Evolutionary conservation across 73 alveolate species (phyloP).

Genomic region (Paramecium tetraurelia): DNA sequence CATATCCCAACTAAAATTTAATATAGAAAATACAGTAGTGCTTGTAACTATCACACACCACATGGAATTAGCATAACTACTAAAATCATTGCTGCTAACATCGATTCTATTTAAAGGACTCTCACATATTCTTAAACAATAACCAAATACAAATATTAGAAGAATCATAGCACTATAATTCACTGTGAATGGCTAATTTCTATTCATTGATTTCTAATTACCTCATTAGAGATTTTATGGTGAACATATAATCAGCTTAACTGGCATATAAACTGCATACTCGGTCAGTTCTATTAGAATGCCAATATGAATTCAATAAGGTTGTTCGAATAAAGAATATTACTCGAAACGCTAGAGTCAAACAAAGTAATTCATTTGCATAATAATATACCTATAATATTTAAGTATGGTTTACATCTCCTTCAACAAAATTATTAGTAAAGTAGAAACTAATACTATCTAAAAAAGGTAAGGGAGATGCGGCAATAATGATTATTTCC

Average conservation of each 20-base stretch:
- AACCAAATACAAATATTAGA: slow-evolving; percentile 69
- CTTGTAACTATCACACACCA: slow-evolving; percentile 94
- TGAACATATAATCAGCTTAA: slow-evolving; percentile 71
- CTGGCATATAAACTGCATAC: slow-evolving; percentile 80
- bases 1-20: slow-evolving; percentile 81
- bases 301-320: slow-evolving; percentile 64
- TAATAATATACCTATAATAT: slow-evolving; percentile 41
- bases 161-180: slow-evolving; percentile 62
- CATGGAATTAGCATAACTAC: slow-evolving; percentile 76
- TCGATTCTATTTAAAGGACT: slow-evolving; percentile 63
- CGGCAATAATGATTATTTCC: slow-evolving; percentile 62
- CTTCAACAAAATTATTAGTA: slow-evolving; percentile 58
- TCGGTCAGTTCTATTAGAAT: slow-evolving; percentile 75
- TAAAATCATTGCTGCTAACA: not conserved
- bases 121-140: slow-evolving; percentile 71
- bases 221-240: slow-evolving; percentile 74
- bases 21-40: slow-evolving; percentile 73
- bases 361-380: slow-evolving; percentile 67
- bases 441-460: slow-evolving; percentile 45
- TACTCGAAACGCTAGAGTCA: slow-evolving; percentile 61
- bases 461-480: slow-evolving; percentile 75
- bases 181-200: slow-evolving; percentile 65
- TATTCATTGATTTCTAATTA: not conserved
- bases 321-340: slow-evolving; percentile 68
- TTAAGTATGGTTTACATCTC: not conserved